phyloP scores from a whole-genome alignment of 2,329 filamentous ascomycete genomes.

The Intubia oerlemansii region DNA sequence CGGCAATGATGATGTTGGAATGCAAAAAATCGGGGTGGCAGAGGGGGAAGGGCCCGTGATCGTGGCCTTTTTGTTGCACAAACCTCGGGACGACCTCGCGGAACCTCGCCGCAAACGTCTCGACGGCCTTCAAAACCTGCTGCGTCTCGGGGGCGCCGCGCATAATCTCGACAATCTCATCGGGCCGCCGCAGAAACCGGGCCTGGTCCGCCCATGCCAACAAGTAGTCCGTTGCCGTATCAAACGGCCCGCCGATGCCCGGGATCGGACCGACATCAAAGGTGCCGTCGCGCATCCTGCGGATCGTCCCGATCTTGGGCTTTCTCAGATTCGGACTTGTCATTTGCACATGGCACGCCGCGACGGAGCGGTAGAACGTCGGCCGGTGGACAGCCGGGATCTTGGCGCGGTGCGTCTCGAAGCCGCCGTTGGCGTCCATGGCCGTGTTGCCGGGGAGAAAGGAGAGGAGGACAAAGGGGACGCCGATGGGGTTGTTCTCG shows the following conservation, averaged over 20 bases:
- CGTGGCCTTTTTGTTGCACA: background rate
- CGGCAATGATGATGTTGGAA: constrained; percentile 14
- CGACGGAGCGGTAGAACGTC: constrained; percentile 6
- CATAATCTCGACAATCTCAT: constrained; percentile 7
- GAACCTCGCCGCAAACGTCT: constrained; percentile 3
- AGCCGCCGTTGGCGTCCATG: constrained; percentile 10
- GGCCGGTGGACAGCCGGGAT: constrained; percentile 5
- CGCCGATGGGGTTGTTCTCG: constrained; percentile 9
- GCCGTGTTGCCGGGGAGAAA: constrained; percentile 11
- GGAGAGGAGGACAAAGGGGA: constrained; percentile 13
- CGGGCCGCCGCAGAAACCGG: constrained; percentile 6
- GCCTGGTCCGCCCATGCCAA: constrained; percentile 8
- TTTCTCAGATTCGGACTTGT: constrained; percentile 4
- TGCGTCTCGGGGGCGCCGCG: constrained; percentile 4
- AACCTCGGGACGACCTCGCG: constrained; percentile 3
- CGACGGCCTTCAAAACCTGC: constrained; percentile 6
- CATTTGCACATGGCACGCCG: constrained; percentile 6
- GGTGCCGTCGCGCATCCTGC: constrained; percentile 2
- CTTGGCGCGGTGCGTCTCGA: constrained; percentile 7
- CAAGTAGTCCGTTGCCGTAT: constrained; percentile 9
- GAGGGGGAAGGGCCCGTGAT: constrained; percentile 13
- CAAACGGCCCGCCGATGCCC: constrained; percentile 8
- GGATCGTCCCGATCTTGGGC: constrained; percentile 7
- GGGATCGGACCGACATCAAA: constrained; percentile 8
- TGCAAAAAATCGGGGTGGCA: constrained; percentile 13